phyloP scores from a whole-genome alignment of 116 monocot species.

The Papilionanthe hybrid region DNA sequence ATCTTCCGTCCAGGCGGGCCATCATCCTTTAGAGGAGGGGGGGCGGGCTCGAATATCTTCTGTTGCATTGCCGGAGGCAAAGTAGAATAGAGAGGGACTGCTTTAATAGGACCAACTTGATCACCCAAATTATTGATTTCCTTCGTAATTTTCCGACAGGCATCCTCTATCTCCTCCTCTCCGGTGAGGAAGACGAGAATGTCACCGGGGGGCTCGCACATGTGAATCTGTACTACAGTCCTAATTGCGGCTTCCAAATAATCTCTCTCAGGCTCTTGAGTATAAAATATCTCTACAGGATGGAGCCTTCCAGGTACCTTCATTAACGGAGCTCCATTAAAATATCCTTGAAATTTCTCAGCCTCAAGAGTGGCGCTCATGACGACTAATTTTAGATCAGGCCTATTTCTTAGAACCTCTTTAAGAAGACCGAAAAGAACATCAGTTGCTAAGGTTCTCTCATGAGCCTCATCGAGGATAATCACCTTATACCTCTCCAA shows the following conservation, averaged over 20 bases:
- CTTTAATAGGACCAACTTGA: conserved; percentile 63
- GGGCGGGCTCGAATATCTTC: conserved; percentile 71
- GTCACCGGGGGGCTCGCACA: conserved; percentile 56
- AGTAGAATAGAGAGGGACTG: conserved; percentile 62
- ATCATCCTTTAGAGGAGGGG: conserved; percentile 44
- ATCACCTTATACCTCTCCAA: conserved; percentile 73
- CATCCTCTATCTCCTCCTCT: conserved; percentile 68
- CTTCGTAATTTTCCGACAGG: conserved; percentile 53
- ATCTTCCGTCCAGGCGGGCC: conserved; percentile 67
- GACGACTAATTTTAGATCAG: conserved; percentile 60
- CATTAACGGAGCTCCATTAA: conserved; percentile 61
- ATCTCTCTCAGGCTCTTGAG: conserved; percentile 66
- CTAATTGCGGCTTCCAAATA: conserved; percentile 70
- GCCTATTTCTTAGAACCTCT: conserved; percentile 59
- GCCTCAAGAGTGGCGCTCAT: conserved; percentile 72
- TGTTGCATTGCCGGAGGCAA: conserved; percentile 62
- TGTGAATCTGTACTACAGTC: conserved; percentile 72
- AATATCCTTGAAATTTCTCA: conserved; percentile 69
- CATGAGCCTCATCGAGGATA: conserved; percentile 74
- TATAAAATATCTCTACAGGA: conserved; percentile 72
- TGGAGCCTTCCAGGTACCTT: conserved; percentile 69
- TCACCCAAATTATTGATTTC: conserved; percentile 69
- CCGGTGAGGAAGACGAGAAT: conserved; percentile 74
- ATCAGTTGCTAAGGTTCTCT: conserved; percentile 72
- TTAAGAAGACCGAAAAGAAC: conserved; percentile 74